Conservation (phyloP, 169 alveolate species). For the Theileria parva region DNA sequence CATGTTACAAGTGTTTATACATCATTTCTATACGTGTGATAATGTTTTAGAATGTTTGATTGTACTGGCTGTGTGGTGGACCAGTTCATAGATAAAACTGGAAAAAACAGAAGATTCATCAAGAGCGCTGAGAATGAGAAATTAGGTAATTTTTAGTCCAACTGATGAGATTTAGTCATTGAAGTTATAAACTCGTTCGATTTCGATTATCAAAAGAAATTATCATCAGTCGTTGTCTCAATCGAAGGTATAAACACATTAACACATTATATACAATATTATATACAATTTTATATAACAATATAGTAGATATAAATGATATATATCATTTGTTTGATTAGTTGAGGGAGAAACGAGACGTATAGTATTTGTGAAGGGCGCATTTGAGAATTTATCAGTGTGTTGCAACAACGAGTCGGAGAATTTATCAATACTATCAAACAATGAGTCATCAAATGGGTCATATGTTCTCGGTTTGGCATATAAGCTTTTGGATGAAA, state of each 20-base stretch:
- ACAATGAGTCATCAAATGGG: constrained; percentile 52
- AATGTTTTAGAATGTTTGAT: constrained; percentile 48
- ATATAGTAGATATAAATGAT: not conserved
- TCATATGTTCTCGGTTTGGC: constrained; percentile 61
- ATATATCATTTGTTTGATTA: not conserved
- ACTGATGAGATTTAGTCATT: constrained; percentile 18
- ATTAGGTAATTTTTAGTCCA: constrained; percentile 2
- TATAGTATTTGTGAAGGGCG: constrained; percentile 64
- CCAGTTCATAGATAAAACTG: constrained; percentile 53
- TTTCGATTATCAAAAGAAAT: constrained; percentile 64
- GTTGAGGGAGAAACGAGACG: constrained; percentile 25
- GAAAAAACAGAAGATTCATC: constrained; percentile 50
- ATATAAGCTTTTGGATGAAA: constrained; percentile 35
- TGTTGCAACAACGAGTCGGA: constrained; percentile 36
- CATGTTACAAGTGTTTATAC: not conserved
- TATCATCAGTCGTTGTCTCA: constrained; percentile 56
- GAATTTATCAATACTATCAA: constrained; percentile 32
- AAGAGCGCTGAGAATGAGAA: constrained; percentile 28
- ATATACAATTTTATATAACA: not conserved
- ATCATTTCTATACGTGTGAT: not conserved
- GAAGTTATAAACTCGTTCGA: constrained; percentile 61
- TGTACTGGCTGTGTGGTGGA: constrained; percentile 67
- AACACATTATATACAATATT: not conserved
- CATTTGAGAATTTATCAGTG: constrained; percentile 53
- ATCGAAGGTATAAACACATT: not conserved